Base-by-base conservation (phyloP, 371 early-diverging fungal genomes). In the Lichtheimia hyalospora region DNA sequence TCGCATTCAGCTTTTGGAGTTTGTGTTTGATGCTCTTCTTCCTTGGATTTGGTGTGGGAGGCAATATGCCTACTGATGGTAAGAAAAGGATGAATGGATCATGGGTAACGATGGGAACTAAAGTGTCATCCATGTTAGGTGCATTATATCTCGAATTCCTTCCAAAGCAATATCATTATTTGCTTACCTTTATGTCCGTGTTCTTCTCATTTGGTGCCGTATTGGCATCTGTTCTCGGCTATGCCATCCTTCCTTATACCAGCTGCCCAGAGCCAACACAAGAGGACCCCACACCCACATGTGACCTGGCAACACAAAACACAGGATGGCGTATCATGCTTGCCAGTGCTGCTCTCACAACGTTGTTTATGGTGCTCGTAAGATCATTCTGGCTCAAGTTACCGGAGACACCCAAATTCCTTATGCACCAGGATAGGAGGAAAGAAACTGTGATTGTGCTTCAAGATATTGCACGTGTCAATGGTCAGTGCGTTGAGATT, bases 1-100 rank as follows among this genome's bases (percentile, higher is more conserved):
- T 89, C 27, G 76, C 89, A 7, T 84, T 85, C 41, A 79, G 75
- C 23, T 92, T 92, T 62, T 57, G 74, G 50, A 67, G 80, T 34
- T 70, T 92, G 16, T 92, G 90, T 60, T 24, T 85, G 12, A 70
- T 84, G 27, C 66, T 92, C 2, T 84, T 90, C 49, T 82, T 81
- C 5, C 73, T 92, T 55, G 93, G 92, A 3, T 86, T 91, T 68
- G 93, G 93, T 14, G 91, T 94, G 28, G 94, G 94, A 50, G 94
- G 95, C 25, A 94, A 92, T 63, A 87, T 92, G 85, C 93, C 94
- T n/a, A 92, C 92, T 20, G 91, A 92, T 75, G 86, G 88, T 83
- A 78, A 59, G 59, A 2, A 13, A 14, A 16, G 18, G 20, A 4
- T 20, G 25, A 14, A 13, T 23, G 25, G 10, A 41, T 1, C 12